A percentile compares a stretch with the other conserved stretches of the same genome.
Evolutionary conservation across 805 yeast species (phyloP).

Genomic region (Cyberlindnera bimundalis): DNA sequence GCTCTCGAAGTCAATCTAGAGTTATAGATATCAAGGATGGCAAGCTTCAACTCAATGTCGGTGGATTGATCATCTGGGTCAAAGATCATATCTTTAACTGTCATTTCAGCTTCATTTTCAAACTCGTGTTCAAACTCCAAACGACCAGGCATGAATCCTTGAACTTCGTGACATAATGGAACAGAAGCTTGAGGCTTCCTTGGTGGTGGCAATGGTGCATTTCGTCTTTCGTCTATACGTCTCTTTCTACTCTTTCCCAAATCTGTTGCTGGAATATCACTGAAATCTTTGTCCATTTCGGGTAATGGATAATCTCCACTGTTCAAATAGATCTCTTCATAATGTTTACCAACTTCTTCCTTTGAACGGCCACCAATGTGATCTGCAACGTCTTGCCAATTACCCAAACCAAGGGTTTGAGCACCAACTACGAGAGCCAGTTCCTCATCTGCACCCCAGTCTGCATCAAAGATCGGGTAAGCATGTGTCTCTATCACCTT

Average conservation of each 20-base stretch:
- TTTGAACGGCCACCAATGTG: constrained; percentile 89
- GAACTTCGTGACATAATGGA: constrained; percentile 95
- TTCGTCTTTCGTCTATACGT: constrained; percentile 70
- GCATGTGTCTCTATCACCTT: constrained; percentile 90
- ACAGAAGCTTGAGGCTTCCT: constrained; percentile 87
- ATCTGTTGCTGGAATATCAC: constrained; percentile 56
- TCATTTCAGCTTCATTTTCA: constrained; percentile 93
- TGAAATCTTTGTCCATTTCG: constrained; percentile 68
- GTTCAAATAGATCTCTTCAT: constrained; percentile 64
- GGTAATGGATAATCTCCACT: constrained; percentile 84
- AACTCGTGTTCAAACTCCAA: constrained; percentile 94
- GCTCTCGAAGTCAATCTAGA: constrained; percentile 88
- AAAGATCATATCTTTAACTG: constrained; percentile 92
- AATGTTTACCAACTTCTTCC: constrained; percentile 89
- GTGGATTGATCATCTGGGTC: constrained; percentile 88
- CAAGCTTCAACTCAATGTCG: constrained; percentile 86
- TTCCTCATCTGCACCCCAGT: constrained; percentile 99
- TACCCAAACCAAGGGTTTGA: constrained; percentile 88
- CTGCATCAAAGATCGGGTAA: constrained; percentile 83
- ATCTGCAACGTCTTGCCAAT: constrained; percentile 98
- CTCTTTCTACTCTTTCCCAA: constrained; percentile 64
- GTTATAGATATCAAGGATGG: constrained; percentile 85
- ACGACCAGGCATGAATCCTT: constrained; percentile 98
- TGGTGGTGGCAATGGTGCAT: constrained; percentile 78
- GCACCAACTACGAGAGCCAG: constrained; percentile 83